These are phyloP conservation scores for Trichoderma pleuroti DNA, from an alignment of 2,329 filamentous ascomycete species.

Conservation along the genomic window DNA sequence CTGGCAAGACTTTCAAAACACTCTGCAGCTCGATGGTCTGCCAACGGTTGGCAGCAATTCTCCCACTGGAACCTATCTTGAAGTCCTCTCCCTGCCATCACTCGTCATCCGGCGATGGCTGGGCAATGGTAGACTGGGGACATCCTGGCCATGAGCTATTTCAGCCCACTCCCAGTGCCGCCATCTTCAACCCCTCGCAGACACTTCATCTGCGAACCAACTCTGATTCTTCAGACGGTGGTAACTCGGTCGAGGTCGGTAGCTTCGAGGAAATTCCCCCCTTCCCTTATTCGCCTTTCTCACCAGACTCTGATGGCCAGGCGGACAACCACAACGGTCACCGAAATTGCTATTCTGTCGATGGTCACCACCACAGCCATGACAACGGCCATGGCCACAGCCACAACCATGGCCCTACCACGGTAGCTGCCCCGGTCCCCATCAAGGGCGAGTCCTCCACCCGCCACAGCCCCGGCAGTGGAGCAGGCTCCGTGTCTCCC, in stretches of 20 bases:
- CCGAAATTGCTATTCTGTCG: constrained; percentile 60
- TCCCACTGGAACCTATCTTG: constrained; percentile 61
- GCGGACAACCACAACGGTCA: constrained; percentile 58
- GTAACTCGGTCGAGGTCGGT: constrained; percentile 63
- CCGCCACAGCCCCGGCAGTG: constrained; percentile 59
- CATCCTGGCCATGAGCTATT: constrained; percentile 65
- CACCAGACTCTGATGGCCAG: constrained; percentile 74
- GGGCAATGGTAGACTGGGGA: constrained; percentile 75
- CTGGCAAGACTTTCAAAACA: constrained; percentile 74
- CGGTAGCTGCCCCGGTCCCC: constrained; percentile 64
- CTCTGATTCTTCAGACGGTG: constrained; percentile 78
- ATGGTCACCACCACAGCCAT: constrained; percentile 48
- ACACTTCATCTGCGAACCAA: constrained; percentile 83
- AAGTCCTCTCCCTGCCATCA: constrained; percentile 78
- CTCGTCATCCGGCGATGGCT: constrained; percentile 82
- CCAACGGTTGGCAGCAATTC: constrained; percentile 44
- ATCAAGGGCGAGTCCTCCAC: constrained; percentile 53
- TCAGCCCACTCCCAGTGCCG: constrained; percentile 50
- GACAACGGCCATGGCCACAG: constrained; percentile 47
- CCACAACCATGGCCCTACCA: constrained; percentile 63
- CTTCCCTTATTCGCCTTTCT: constrained; percentile 76
- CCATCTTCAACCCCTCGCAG: constrained; percentile 89
- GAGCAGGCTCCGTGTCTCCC: constrained; percentile 57
- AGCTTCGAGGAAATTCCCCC: constrained; percentile 75
- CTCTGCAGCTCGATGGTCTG: constrained; percentile 50